Evolutionary conservation across 371 early-diverging fungal genomes (phyloP), one percentile per base, ranked within the genome.

Genomic region (Apophysomyces ossiformis): DNA sequence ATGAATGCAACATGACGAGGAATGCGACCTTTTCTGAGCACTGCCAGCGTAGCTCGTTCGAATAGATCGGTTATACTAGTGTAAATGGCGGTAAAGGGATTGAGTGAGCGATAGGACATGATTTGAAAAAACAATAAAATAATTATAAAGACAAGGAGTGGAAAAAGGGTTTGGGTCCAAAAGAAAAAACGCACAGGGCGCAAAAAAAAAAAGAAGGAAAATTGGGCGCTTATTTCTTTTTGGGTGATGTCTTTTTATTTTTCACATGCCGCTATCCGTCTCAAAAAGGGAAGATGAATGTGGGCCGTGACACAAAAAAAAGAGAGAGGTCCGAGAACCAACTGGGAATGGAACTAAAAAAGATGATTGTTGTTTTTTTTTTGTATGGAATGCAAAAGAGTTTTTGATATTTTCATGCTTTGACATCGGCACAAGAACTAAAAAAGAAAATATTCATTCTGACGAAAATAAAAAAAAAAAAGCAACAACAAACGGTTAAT

Each of bases 1-100:
- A 99, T 95, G 74, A 99, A 96, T 1, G 93, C 99, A 9, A 99
- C 85, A 76, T 99, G 99, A n/a, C 85, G 76, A 1, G 99, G 99
- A 21, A 98, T 85, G 3, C 91, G 89, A 3, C 98, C 98, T 65
- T 83, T 86, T 21, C 81, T 78, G 5, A 90, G 64, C 0, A 88
- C 74, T 9, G 80, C 79, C 16, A 90, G 69, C 0, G 74, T 65
- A 5, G 67, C 63, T 58, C 69, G 66, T 59, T 72, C 65, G 15
- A 72, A 35, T 11, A 45, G 21, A 50, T 50, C 54, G 8, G 21
- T 5, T n/a, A 11, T 21, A 50, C 54, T 50, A 26, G 16, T 60
- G 60, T 26, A 41, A 1, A 60, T 7, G 21, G 37, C 43, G 18
- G 37, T 21, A 16, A 41, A 60, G 32, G 41, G 41, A 7, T 26